Base-by-base conservation (phyloP, 768 basidiomycete genomes). In the Coprinellus micaceus region DNA sequence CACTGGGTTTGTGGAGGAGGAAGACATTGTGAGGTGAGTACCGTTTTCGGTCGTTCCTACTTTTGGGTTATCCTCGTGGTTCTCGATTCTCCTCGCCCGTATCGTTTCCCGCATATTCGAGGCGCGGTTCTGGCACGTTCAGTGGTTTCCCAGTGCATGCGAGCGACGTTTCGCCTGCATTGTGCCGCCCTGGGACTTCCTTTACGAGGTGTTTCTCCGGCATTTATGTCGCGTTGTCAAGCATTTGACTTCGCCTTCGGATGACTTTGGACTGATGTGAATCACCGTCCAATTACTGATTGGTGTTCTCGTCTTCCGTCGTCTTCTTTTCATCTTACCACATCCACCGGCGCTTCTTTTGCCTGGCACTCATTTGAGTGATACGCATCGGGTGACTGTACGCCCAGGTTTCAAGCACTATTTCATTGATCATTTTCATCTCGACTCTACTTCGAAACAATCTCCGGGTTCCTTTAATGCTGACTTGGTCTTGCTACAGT, bases 21-120 rank as follows among this genome's bases (percentile, higher is more conserved):
- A 80, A 61, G 93, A 93, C 66, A 83, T 96, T 28, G 88, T 96
- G 21, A 87, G 91, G 91, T 89, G 60, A 64, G 82, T 68, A 11
- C 25, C 25, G 13, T 17, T 43, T 17, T 43, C 25, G 46, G 15
- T 47, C 25, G 10, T 15, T 22, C 10, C 26, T 47, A n/a, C 7
- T 47, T 47, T 47, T 47, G 22, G 10, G 22, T 47, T 47, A 12
- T 47, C 46, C 11, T 25, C n/a, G 22, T 28, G 11, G 21, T 10
- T 10, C 22, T 44, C 2, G 15, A n/a, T 44, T 39, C 3, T 3
- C 2, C 1, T 39, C n/a, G 37, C n/a, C n/a, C n/a, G n/a, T n/a
- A n/a, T n/a, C n/a, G n/a, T n/a, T n/a, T n/a, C n/a, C n/a, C n/a
- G n/a, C n/a, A n/a, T n/a, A n/a, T n/a, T n/a, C n/a, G n/a, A n/a